Evolutionary conservation across 2,329 filamentous ascomycete species (phyloP).

Genomic region (Pseudocercospora fuligena): DNA sequence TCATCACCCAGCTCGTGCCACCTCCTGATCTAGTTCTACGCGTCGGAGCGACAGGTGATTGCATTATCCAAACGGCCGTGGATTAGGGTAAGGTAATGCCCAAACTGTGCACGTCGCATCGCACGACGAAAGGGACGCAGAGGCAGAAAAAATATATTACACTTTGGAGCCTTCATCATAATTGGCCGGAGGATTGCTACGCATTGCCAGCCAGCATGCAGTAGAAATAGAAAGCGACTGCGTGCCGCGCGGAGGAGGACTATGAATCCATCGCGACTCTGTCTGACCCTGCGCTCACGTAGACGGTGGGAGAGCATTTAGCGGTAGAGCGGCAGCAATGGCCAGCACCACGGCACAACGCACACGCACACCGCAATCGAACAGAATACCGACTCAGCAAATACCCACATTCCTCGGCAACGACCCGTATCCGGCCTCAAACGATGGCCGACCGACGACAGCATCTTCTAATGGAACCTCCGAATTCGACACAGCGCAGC

Average conservation of each 20-base stretch:
- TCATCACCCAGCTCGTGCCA: background rate
- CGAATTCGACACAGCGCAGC: slow-evolving; percentile 25
- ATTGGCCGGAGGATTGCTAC: background rate
- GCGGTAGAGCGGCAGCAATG: slow-evolving; percentile 1
- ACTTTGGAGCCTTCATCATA: background rate
- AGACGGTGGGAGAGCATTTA: background rate
- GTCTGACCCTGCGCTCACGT: background rate
- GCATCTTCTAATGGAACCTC: slow-evolving; percentile 30
- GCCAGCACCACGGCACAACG: slow-evolving; percentile 7
- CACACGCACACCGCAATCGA: background rate
- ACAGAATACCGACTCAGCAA: slow-evolving; percentile 13
- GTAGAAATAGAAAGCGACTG: slow-evolving; percentile 3
- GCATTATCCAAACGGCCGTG: too few relatives aligned
- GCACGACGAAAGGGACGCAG: background rate
- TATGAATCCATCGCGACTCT: slow-evolving; percentile 9
- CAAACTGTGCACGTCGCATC: background rate
- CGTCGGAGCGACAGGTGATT: background rate
- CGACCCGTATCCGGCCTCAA: slow-evolving; percentile 27
- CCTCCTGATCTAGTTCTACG: slow-evolving; percentile 8
- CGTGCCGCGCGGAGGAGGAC: background rate
- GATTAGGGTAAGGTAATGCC: slow-evolving; percentile 1
- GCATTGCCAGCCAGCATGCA: slow-evolving; percentile 3
- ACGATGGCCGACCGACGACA: slow-evolving; percentile 14
- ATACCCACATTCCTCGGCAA: slow-evolving; percentile 37
- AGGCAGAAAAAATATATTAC: slow-evolving; percentile 1